These are phyloP conservation scores for Mesostigma viride DNA, from an alignment of 139 green algal genomes.

Conservation along the genomic window DNA sequence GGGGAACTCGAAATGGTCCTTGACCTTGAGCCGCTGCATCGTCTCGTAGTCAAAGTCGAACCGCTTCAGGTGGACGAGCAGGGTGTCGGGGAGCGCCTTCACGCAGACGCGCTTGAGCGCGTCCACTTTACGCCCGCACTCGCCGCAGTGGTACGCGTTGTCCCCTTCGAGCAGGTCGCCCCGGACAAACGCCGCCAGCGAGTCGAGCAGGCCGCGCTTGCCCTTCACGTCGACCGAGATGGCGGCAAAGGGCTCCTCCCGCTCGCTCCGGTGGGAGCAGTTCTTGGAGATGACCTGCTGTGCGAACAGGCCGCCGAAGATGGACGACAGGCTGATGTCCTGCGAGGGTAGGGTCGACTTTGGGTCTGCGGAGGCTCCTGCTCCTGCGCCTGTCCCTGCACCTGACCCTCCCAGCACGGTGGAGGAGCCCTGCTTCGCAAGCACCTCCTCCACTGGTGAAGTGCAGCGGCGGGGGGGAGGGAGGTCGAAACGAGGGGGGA, in stretches of 20 bases:
- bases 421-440: too few species aligned
- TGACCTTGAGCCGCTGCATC: conserved; percentile 61
- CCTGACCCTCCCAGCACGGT: too few species aligned
- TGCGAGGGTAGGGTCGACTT: too few species aligned
- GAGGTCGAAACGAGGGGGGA: too few species aligned
- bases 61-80: conserved; percentile 38
- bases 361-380: conserved; percentile 20
- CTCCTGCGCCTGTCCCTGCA: neutral
- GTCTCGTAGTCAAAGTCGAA: conserved; percentile 49
- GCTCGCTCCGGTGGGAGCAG: conserved; percentile 40
- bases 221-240: conserved; percentile 49
- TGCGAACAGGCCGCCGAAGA: conserved; percentile 65
- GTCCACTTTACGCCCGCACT: conserved; percentile 51
- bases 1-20: conserved; percentile 79
- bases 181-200: conserved; percentile 50
- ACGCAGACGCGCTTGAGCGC: conserved; percentile 28
- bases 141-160: conserved; percentile 76
- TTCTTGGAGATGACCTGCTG: conserved; percentile 42
- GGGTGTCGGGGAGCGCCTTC: conserved; percentile 25
- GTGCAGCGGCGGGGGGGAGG: too few species aligned
- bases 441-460: too few species aligned
- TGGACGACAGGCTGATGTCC: too few species aligned
- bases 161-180: conserved; percentile 86
- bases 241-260: conserved; percentile 63
- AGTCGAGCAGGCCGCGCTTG: conserved; percentile 57